Conservation (phyloP, 441 rosid genomes). For the Manihot esculenta region DNA sequence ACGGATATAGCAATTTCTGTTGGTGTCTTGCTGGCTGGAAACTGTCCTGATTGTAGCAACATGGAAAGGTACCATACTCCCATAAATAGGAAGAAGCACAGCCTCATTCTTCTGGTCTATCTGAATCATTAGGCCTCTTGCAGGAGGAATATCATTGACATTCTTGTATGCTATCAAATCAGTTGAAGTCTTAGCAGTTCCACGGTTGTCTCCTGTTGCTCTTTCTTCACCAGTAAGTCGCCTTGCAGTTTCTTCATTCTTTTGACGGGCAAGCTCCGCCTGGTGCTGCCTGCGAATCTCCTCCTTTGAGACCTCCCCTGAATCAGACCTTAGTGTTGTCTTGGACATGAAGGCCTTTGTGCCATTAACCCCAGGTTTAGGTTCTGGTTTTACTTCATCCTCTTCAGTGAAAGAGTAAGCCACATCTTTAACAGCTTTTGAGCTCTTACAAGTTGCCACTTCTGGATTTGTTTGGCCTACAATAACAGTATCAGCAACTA, state of each 20-base stretch:
- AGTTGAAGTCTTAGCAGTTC: conserved; percentile 47
- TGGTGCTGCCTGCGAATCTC: conserved; percentile 93
- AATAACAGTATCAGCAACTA: conserved; percentile 82
- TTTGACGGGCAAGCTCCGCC: conserved; percentile 90
- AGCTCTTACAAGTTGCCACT: conserved; percentile 53
- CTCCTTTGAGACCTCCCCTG: conserved; percentile 77
- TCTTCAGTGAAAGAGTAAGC: conserved; percentile 87
- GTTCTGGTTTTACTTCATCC: conserved; percentile 42
- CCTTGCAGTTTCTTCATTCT: conserved; percentile 87
- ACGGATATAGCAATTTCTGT: conserved; percentile 64
- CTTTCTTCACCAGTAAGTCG: conserved; percentile 77
- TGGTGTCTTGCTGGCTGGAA: conserved; percentile 77
- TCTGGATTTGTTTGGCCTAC: conserved; percentile 58
- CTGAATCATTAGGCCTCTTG: conserved; percentile 66
- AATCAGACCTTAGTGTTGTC: conserved; percentile 81
- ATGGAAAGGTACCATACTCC: conserved; percentile 69
- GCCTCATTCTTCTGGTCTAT: conserved; percentile 84
- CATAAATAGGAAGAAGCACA: conserved; percentile 68
- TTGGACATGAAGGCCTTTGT: conserved; percentile 47
- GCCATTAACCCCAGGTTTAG: conserved; percentile 44
- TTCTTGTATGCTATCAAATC: conserved; percentile 81
- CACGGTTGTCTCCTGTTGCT: conserved; percentile 53
- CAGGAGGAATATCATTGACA: conserved; percentile 74
- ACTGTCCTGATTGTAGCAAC: conserved; percentile 67
- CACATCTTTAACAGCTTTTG: conserved; percentile 79